Base-by-base conservation (phyloP, 1,284 basidiomycete species). In the Anthracocystis panici-leucophaei region DNA sequence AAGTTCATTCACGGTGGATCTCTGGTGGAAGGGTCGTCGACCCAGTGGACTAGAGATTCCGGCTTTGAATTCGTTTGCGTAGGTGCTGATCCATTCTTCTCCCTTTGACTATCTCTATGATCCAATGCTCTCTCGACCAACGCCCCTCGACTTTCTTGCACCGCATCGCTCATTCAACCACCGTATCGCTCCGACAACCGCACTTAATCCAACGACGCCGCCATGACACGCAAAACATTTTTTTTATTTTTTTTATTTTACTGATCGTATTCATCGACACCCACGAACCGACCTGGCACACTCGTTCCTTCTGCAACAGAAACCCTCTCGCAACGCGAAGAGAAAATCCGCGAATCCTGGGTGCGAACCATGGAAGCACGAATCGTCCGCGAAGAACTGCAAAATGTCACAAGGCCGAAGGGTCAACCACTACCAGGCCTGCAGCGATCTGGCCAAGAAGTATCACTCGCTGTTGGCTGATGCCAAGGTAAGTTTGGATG, bases 371-470 rank as follows among this genome's bases (percentile, higher is more conserved):
- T 98, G 94, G 94, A 98, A 87, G 91, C 91, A 25, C 90, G 93
- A 54, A 88, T 99, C 65, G 93, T 97, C 57, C 91, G 91, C 72
- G 91, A 94, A 73, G 93, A 97, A 86, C 90, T 99, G 62, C 90
- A 91, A 95, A 94, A 86, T 99, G 96, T 87, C 93, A 96, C 85
- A 89, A 91, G 81, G 89, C 89, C 21, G 96, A 99, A 87, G 94
- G 95, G 93, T 95, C 38, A 85, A 81, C 75, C 81, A 83, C 65
- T 83, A 85, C 73, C 77, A 82, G 87, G 93, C 90, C 82, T 99
- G 96, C 88, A 91, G 90, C 84, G 92, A 92, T 86, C 86, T 97
- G 60, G 90, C 93, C 44, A 92, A 96, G 74, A 91, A 91, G 86
- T 98, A 98, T 85, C 86, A 91, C 40, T 88, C 88, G 55, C 91